phyloP scores from a whole-genome alignment of 169 alveolate species.

The Cryptosporidium viatorum region DNA sequence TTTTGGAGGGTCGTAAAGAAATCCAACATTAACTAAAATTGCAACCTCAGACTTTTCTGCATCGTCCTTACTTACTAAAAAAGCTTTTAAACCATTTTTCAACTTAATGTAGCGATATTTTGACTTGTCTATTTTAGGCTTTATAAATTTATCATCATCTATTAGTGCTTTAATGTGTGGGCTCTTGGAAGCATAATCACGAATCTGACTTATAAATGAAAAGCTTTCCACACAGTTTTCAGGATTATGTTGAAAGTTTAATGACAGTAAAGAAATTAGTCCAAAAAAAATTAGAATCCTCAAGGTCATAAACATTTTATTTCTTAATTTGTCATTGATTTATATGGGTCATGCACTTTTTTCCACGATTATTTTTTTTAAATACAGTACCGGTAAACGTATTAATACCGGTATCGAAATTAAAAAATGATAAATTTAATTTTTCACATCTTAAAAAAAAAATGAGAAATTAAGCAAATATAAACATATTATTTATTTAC shows the following conservation, averaged over 20 bases:
- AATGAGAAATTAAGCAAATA: no score
- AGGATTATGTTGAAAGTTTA: background rate
- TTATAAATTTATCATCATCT: constrained; percentile 32
- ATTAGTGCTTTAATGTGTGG: background rate
- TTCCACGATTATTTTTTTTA: no score
- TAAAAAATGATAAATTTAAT: no score
- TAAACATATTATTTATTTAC: no score
- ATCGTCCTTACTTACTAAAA: constrained; percentile 49
- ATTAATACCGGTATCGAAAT: background rate
- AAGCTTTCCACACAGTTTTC: background rate
- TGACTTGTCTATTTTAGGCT: constrained; percentile 29
- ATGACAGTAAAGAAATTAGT: background rate
- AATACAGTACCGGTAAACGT: background rate
- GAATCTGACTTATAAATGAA: background rate
- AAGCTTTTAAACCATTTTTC: constrained; percentile 32
- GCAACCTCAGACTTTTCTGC: constrained; percentile 43
- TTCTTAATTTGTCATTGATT: background rate
- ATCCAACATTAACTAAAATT: constrained; percentile 47
- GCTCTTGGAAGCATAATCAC: background rate
- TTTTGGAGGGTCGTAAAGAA: constrained; percentile 30
- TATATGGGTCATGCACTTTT: background rate
- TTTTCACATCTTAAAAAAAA: no score
- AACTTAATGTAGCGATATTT: constrained; percentile 37
- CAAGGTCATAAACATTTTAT: background rate
- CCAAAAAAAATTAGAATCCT: background rate